Base-by-base conservation (phyloP, 2,329 filamentous ascomycete genomes). In the Claviceps cyperi region DNA sequence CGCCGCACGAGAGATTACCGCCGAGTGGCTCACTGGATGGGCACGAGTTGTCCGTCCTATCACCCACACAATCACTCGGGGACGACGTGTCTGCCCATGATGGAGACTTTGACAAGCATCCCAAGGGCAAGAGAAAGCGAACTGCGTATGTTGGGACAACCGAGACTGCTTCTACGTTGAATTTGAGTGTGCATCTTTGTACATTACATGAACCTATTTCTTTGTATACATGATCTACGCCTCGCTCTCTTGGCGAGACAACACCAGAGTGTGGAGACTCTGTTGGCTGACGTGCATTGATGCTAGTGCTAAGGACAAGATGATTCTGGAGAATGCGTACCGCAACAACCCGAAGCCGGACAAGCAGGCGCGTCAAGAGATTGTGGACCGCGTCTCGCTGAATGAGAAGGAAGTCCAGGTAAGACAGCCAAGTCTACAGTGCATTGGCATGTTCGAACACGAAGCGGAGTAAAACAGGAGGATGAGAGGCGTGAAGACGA, bases 321-420 rank as follows among this genome's bases (percentile, higher is more conserved):
- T 83, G 48, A 78, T 94, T 49, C 81, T 96, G 53, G 91, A 96
- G 67, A 77, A 84, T 37, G 88, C 91, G 52, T 96, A 94, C 63
- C 76, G 79, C 58, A 77, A 74, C 54, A 94, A 96, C 64, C 80
- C 87, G 6, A 96, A 95, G 66, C 91, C 91, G 36, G 90, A 95
- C 70, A 96, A 94, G 69, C 77, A 81, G 50, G 84, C 87, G 66
- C 86, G 91, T 69, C 76, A 86, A 45, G 82, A 83, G 52, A 89
- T 97, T 55, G 87, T 94, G 53, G 78, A 80, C 68, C 85, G 82
- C 66, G 89, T 96, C 53, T 84, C 86, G 22, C 75, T 97, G 55
- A 91, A 86, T 57, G 90, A 96, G 70, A 96, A 95, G 67, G 90
- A 96, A 72, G 88, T 96, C 38, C 91, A 96, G 81, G 91, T 95